Conservation (phyloP, 2,329 filamentous ascomycete species). For the Alternaria ventricosa region DNA sequence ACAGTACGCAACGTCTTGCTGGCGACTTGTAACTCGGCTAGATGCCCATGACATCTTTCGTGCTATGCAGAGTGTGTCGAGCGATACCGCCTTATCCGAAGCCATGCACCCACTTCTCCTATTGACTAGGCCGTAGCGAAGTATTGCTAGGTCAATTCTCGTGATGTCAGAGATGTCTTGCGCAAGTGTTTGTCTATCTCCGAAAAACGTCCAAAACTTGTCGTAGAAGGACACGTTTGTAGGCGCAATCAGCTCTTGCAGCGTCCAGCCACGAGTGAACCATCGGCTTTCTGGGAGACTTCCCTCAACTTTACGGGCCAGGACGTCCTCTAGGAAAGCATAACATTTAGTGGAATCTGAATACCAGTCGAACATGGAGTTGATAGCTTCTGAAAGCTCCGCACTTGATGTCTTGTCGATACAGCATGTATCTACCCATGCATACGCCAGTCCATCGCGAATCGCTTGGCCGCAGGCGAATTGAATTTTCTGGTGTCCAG, state of each 20-base stretch:
- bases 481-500: background rate
- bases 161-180: too few species aligned
- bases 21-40: too few species aligned
- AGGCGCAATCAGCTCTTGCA: background rate
- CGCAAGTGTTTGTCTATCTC: too few species aligned
- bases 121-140: too few species aligned
- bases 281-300: background rate
- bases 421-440: background rate
- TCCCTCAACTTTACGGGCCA: accelerated
- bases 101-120: too few species aligned
- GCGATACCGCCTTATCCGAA: too few species aligned
- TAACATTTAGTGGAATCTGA: accelerated
- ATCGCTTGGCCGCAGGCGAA: background rate
- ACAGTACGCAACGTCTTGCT: too few species aligned
- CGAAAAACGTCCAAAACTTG: too few species aligned
- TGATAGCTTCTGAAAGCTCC: background rate
- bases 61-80: too few species aligned
- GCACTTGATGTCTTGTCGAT: background rate
- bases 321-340: background rate
- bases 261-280: background rate
- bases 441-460: accelerated
- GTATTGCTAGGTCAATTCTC: too few species aligned
- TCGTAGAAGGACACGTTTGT: background rate
- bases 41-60: too few species aligned
- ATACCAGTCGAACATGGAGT: background rate